phyloP scores from a whole-genome alignment of 2,329 filamentous ascomycete species.

The Botrytis fragariae region DNA sequence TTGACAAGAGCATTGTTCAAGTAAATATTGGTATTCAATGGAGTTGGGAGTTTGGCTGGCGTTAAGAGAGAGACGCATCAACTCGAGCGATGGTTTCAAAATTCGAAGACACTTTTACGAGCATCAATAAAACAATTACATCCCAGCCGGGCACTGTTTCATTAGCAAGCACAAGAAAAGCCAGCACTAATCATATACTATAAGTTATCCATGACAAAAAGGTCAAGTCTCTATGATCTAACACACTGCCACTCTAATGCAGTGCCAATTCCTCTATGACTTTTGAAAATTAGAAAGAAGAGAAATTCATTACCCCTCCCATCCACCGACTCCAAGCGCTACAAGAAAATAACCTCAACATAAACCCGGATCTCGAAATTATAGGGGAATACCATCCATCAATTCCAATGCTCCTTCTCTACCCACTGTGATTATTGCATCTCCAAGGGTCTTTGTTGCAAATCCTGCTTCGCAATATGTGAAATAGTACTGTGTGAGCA shows the following conservation, averaged over 20 bases:
- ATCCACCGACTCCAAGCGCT: conserved; percentile 9
- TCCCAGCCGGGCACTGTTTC: not conserved
- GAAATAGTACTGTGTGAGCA: conserved; percentile 64
- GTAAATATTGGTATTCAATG: not conserved
- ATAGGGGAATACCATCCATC: conserved; percentile 68
- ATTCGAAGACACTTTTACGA: not conserved
- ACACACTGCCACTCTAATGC: not conserved
- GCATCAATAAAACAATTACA: not conserved
- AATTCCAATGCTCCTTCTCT: conserved; percentile 53
- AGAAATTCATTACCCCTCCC: not conserved
- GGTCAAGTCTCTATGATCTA: conserved; percentile 7
- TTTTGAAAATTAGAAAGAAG: not conserved
- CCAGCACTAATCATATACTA: not conserved
- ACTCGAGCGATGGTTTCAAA: not conserved
- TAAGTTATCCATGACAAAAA: not conserved
- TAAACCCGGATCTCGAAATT: conserved; percentile 25
- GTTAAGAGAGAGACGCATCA: not conserved
- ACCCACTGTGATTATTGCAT: conserved; percentile 69
- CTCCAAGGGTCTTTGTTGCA: conserved; percentile 66
- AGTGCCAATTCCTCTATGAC: not conserved
- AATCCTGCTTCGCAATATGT: conserved; percentile 74
- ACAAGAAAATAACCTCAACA: not conserved
- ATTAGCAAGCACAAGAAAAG: not conserved
- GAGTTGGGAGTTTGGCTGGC: not conserved
- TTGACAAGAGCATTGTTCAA: not conserved